Percentiles rank a stretch among this genome's conserved stretches.
These are phyloP conservation scores for Neurospora sp. DNA, from an alignment of 495 filamentous ascomycete genomes.

Conservation along the genomic window DNA sequence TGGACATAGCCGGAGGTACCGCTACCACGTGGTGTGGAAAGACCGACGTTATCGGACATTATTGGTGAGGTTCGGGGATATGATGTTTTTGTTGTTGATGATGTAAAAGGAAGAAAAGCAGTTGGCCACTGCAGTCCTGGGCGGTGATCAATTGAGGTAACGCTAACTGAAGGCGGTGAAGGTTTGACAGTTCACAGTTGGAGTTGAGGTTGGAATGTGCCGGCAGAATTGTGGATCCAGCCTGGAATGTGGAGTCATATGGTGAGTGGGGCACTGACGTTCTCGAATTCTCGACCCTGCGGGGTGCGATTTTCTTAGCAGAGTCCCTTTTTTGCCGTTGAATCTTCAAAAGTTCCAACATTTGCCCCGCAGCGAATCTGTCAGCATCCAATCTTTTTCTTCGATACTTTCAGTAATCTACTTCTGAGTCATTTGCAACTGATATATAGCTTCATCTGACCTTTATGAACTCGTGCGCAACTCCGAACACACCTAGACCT, in stretches of 20 bases:
- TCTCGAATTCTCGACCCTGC: not conserved
- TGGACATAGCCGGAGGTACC: slow-evolving; percentile 97
- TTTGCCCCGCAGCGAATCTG: not conserved
- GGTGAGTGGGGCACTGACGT: not conserved
- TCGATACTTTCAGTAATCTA: not conserved
- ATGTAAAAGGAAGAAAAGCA: not conserved
- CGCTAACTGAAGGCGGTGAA: not conserved
- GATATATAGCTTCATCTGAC: not conserved
- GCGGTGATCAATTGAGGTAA: not conserved
- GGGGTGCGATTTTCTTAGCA: not conserved
- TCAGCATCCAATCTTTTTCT: not conserved
- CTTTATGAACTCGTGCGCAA: not conserved
- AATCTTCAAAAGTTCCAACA: not conserved
- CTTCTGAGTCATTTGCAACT: not conserved
- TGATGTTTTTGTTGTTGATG: not conserved
- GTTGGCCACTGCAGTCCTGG: not conserved
- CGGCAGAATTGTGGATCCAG: not conserved
- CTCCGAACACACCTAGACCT: not conserved
- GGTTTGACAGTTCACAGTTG: not conserved
- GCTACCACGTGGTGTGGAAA: slow-evolving; percentile 85
- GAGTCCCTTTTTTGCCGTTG: not conserved
- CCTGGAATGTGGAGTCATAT: not conserved
- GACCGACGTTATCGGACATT: slow-evolving; percentile 98
- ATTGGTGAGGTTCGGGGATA: slow-evolving; percentile 4
- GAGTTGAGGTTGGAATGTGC: not conserved